Evolutionary conservation across 768 basidiomycete species (phyloP).

Genomic region (Podaxis sp.): DNA sequence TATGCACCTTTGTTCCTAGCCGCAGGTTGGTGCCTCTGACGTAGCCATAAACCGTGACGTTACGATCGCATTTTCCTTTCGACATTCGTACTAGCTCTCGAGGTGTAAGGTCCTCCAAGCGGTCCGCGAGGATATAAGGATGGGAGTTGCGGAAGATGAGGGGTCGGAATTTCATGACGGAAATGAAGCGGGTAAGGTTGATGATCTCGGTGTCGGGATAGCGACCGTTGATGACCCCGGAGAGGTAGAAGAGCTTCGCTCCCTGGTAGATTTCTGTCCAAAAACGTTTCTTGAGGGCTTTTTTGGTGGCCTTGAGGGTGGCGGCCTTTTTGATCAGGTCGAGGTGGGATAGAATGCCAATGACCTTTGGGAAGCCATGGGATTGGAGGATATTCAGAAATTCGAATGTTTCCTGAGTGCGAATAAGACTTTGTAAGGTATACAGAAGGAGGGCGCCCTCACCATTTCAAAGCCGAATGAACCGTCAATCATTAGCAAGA

Average conservation of each 20-base stretch:
- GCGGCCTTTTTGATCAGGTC: slow-evolving; percentile 94
- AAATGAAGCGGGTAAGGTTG: slow-evolving; percentile 94
- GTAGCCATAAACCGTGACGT: slow-evolving; percentile 92
- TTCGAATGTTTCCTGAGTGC: slow-evolving; percentile 90
- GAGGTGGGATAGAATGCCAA: slow-evolving; percentile 93
- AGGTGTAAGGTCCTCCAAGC: slow-evolving; percentile 92
- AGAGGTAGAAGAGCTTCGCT: slow-evolving; percentile 97
- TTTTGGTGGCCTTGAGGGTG: slow-evolving; percentile 87
- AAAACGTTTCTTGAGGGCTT: slow-evolving; percentile 94
- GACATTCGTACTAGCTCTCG: slow-evolving; percentile 76
- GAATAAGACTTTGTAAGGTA: neutral
- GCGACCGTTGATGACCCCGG: slow-evolving; percentile 94
- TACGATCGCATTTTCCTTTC: slow-evolving; percentile 91
- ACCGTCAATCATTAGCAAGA: slow-evolving; percentile 96
- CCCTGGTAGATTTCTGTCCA: slow-evolving; percentile 99
- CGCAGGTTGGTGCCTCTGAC: slow-evolving; percentile 87
- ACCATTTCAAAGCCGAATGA: slow-evolving; percentile 99
- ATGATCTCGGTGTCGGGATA: slow-evolving; percentile 97
- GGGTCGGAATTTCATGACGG: slow-evolving; percentile 98
- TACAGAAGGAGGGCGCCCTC: slow-evolving; percentile 21
- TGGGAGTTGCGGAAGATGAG: slow-evolving; percentile 94
- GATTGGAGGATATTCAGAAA: slow-evolving; percentile 96
- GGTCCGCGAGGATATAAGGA: slow-evolving; percentile 92
- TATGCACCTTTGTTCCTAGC: slow-evolving; percentile 77
- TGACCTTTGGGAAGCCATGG: slow-evolving; percentile 98